Conservation (phyloP, 345 rosid genomes). For the Bruguiera parviflora region DNA sequence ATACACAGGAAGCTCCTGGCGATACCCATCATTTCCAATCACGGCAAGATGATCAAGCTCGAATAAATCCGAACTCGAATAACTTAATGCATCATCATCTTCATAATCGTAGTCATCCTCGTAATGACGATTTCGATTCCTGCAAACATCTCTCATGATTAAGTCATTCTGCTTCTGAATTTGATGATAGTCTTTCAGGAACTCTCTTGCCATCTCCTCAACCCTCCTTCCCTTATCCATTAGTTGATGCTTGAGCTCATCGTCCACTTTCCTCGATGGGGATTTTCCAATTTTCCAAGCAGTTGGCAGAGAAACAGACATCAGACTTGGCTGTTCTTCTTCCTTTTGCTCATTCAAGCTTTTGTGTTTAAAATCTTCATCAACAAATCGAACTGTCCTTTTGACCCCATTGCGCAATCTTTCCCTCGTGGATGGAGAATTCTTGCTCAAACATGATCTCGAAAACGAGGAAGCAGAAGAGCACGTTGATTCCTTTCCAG, state of each 20-base stretch:
- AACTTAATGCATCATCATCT: constrained; percentile 23
- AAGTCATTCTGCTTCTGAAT: constrained; percentile 29
- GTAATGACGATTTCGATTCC: background rate
- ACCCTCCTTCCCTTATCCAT: constrained; percentile 35
- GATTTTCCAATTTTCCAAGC: constrained; percentile 48
- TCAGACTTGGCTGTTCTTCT: constrained; percentile 17
- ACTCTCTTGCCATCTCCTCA: constrained; percentile 44
- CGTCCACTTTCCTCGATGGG: constrained; percentile 25
- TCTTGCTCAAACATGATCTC: constrained; percentile 71
- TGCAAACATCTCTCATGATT: constrained; percentile 3
- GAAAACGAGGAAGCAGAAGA: constrained; percentile 86
- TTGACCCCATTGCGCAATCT: constrained; percentile 55
- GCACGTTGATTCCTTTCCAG: constrained; percentile 52
- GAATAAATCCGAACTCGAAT: constrained; percentile 31
- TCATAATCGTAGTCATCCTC: constrained; percentile 11
- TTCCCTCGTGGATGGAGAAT: constrained; percentile 53
- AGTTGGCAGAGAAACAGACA: constrained; percentile 38
- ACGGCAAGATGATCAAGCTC: constrained; percentile 32
- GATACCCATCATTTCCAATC: constrained; percentile 28
- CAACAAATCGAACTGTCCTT: constrained; percentile 66
- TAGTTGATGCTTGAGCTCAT: constrained; percentile 12
- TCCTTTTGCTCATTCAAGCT: constrained; percentile 28
- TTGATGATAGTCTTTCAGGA: constrained; percentile 37
- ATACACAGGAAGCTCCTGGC: constrained; percentile 65
- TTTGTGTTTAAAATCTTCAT: constrained; percentile 58